These are phyloP conservation scores for Trifolium dubium DNA, from an alignment of 306 rosid species.

Conservation along the genomic window DNA sequence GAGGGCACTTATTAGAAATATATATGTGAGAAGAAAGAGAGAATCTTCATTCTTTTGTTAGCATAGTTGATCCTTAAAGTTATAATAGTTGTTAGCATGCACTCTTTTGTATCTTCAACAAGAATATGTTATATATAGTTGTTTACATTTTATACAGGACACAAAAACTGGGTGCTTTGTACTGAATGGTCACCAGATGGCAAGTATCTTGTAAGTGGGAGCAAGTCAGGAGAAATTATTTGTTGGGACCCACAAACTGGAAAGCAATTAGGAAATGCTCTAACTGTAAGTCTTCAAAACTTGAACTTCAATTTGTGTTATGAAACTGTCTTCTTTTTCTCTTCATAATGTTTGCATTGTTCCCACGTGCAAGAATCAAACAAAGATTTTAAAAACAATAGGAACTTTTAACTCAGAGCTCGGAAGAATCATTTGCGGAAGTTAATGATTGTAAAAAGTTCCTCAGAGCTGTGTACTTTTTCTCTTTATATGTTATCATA, in stretches of 20 bases:
- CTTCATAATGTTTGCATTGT: constrained; percentile 7
- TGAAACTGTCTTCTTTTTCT: constrained; percentile 17
- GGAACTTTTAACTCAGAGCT: neutral
- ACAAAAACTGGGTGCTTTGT: constrained; percentile 92
- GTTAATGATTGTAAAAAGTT: constrained; percentile 4
- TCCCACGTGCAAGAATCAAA: neutral
- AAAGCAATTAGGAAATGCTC: constrained; percentile 68
- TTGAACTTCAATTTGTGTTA: constrained; percentile 1
- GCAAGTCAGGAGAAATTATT: constrained; percentile 84
- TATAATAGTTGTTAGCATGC: neutral
- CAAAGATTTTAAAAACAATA: neutral
- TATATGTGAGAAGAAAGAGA: neutral
- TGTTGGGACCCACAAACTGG: constrained; percentile 97
- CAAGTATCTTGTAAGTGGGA: constrained; percentile 92
- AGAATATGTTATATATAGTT: constrained; percentile 4
- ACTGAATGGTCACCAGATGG: constrained; percentile 98
- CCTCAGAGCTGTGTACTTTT: too few relatives aligned
- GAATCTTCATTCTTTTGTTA: neutral
- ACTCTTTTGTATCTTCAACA: constrained; percentile 11
- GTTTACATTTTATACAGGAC: constrained; percentile 60
- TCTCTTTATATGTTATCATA: too few relatives aligned
- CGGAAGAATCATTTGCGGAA: neutral
- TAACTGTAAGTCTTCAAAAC: constrained; percentile 55
- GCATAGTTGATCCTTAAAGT: neutral
- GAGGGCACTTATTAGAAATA: neutral